These are phyloP conservation scores for Monosporozyma yasuniensis DNA, from an alignment of 805 yeast genomes.

Conservation along the genomic window DNA sequence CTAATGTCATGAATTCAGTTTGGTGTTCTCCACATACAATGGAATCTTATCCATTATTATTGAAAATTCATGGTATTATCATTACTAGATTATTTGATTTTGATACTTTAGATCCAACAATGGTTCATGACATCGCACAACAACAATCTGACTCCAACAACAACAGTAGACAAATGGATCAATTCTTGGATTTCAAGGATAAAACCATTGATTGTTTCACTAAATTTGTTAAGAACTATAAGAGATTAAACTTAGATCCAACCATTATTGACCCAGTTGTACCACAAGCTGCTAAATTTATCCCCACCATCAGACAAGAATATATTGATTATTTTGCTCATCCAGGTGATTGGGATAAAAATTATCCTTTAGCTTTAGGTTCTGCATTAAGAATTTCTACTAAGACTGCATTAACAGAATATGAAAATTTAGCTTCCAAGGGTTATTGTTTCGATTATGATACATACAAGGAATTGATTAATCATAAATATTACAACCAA, in stretches of 20 bases:
- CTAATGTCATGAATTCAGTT: slow-evolving; percentile 24
- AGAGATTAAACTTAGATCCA: slow-evolving; percentile 22
- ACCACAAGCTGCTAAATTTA: slow-evolving; percentile 23
- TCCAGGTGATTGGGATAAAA: slow-evolving; percentile 30
- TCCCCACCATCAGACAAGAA: slow-evolving; percentile 18
- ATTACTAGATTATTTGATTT: slow-evolving; percentile 32
- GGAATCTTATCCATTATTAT: slow-evolving; percentile 17
- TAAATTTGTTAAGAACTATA: slow-evolving; percentile 17
- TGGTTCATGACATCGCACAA: background rate
- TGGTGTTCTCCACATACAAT: slow-evolving; percentile 25
- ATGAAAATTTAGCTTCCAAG: slow-evolving; percentile 15
- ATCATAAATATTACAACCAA: slow-evolving; percentile 11
- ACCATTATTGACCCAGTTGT: slow-evolving; percentile 17
- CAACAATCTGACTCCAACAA: background rate
- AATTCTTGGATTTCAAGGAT: slow-evolving; percentile 27
- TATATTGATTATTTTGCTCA: slow-evolving; percentile 17
- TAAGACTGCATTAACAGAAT: slow-evolving; percentile 21
- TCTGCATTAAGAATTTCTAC: slow-evolving; percentile 20
- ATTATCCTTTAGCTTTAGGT: slow-evolving; percentile 25
- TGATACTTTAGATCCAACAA: slow-evolving; percentile 13
- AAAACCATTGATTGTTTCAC: slow-evolving; percentile 23
- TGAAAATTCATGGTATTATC: slow-evolving; percentile 30
- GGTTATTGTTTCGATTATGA: slow-evolving; percentile 29
- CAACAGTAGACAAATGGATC: slow-evolving; percentile 7
- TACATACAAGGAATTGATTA: slow-evolving; percentile 24